phyloP scores from a whole-genome alignment of 2,329 filamentous ascomycete species.

The Simplicillium aogashimaense region DNA sequence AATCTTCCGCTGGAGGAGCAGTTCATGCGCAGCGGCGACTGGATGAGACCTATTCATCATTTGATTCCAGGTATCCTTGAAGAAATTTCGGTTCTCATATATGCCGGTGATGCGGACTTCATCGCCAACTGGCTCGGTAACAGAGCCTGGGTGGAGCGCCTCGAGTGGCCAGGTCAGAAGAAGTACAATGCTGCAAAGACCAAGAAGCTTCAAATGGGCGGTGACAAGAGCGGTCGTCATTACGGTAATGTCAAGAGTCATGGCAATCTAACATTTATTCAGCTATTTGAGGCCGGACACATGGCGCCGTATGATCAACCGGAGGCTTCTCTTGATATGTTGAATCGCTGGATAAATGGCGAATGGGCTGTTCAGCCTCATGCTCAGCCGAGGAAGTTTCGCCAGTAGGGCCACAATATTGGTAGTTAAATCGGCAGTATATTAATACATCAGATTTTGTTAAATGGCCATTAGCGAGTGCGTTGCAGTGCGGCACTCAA shows the following conservation, averaged over 20 bases:
- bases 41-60: constrained; percentile 97
- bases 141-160: constrained; percentile 85
- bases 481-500: no score
- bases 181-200: constrained; percentile 63
- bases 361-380: constrained; percentile 61
- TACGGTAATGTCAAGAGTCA: constrained; percentile 77
- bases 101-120: constrained; percentile 81
- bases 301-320: constrained; percentile 98
- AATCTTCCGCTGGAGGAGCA: constrained; percentile 99
- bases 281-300: constrained; percentile 81
- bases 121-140: constrained; percentile 99
- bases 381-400: no score
- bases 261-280: constrained; percentile 92
- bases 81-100: constrained; percentile 90
- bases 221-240: constrained; percentile 29
- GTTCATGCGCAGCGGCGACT: constrained; percentile 96
- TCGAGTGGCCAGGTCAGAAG: constrained; percentile 87
- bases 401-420: no score
- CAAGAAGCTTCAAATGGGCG: constrained; percentile 55
- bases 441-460: no score
- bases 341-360: constrained; percentile 87
- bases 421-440: no score
- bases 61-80: constrained; percentile 78
- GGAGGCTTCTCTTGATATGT: constrained; percentile 77
- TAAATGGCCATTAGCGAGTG: no score